These are phyloP conservation scores for Cladosporium phlei DNA, from an alignment of 2,329 filamentous ascomycete genomes.

Conservation along the genomic window DNA sequence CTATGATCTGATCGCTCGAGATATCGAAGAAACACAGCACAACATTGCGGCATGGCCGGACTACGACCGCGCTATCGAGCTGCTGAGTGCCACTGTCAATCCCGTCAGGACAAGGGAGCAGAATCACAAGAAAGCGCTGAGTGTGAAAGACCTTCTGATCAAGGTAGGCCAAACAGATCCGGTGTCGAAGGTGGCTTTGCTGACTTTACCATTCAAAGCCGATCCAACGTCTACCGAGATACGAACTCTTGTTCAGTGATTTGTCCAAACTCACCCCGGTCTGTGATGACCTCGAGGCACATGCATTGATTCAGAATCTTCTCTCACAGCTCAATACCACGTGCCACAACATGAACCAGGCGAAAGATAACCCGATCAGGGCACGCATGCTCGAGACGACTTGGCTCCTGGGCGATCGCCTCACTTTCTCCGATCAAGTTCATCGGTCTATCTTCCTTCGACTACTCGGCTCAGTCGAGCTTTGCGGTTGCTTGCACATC, in stretches of 20 bases:
- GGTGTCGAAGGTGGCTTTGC: background rate
- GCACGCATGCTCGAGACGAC: conserved; percentile 72
- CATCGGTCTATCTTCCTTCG: conserved; percentile 54
- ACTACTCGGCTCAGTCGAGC: conserved; percentile 70
- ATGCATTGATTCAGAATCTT: conserved; percentile 72
- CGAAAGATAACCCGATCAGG: conserved; percentile 69
- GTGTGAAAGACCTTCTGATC: conserved; percentile 79
- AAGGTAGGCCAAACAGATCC: conserved; percentile 60
- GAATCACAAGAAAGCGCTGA: conserved; percentile 68
- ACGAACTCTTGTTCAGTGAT: conserved; percentile 80
- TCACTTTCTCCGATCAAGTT: conserved; percentile 70
- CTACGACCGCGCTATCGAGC: conserved; percentile 81
- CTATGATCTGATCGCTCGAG: conserved; percentile 78
- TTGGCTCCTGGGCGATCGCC: conserved; percentile 75
- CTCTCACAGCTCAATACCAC: conserved; percentile 67
- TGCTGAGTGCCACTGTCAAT: conserved; percentile 68
- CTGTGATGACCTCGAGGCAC: conserved; percentile 75
- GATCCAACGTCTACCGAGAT: conserved; percentile 87
- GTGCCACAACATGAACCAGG: conserved; percentile 74
- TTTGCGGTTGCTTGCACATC: conserved; percentile 79
- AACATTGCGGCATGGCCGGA: conserved; percentile 68
- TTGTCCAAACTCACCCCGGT: conserved; percentile 78
- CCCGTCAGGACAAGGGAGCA: conserved; percentile 62
- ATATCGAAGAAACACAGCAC: conserved; percentile 65
- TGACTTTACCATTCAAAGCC: conserved; percentile 52